A percentile compares a stretch with the other conserved stretches of the same genome.
phyloP scores from a whole-genome alignment of 1,284 basidiomycete species.

The Heterobasidion irregulare region DNA sequence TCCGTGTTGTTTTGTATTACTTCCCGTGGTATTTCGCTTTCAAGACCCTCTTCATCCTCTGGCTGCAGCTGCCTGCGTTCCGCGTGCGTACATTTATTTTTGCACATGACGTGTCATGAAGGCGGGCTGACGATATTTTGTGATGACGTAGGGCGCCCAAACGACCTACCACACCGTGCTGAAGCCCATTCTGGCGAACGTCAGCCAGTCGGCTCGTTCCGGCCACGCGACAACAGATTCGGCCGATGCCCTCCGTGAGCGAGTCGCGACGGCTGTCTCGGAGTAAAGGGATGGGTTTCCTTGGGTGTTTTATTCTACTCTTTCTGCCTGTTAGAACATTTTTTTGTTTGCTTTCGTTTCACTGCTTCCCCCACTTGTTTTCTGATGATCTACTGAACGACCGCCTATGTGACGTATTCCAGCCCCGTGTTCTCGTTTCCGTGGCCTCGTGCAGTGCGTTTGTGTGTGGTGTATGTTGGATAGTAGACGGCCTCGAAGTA shows the following conservation, averaged over 20 bases:
- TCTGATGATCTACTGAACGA: too few relatives aligned
- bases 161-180: slow-evolving; percentile 56
- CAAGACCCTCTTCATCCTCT: slow-evolving; percentile 85
- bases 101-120: slow-evolving; percentile 1
- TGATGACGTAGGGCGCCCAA: slow-evolving; percentile 59
- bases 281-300: slow-evolving; percentile 14
- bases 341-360: neutral
- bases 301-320: neutral
- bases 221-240: slow-evolving; percentile 3
- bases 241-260: slow-evolving; percentile 35
- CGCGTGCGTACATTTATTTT: slow-evolving; percentile 53
- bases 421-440: too few relatives aligned
- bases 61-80: slow-evolving; percentile 77
- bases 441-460: too few relatives aligned
- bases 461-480: too few relatives aligned
- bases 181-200: slow-evolving; percentile 60
- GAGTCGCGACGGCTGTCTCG: slow-evolving; percentile 29
- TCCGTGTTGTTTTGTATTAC: slow-evolving; percentile 73
- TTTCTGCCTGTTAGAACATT: neutral
- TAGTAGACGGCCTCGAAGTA: too few relatives aligned
- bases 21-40: slow-evolving; percentile 85
- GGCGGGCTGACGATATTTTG: slow-evolving; percentile 1
- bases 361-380: neutral
- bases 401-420: too few relatives aligned
- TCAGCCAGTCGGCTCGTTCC: slow-evolving; percentile 24